Base-by-base conservation (phyloP, 495 filamentous ascomycete genomes). In the Lichina pygmaea region DNA sequence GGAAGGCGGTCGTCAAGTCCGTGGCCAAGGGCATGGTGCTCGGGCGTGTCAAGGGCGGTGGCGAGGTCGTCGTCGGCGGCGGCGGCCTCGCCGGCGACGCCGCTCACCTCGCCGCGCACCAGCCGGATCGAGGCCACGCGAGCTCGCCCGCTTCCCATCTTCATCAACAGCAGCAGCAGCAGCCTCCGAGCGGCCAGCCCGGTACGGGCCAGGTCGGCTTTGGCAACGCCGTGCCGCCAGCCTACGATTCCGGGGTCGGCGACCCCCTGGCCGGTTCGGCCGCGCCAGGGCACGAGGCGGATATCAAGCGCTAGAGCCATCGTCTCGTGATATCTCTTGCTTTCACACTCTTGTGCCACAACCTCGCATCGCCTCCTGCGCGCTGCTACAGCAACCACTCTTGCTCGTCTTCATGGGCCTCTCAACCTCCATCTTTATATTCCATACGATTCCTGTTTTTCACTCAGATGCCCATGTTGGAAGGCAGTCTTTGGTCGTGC, bases 1-100 rank as follows among this genome's bases (percentile, higher is more conserved):
- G 89, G 10, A 67, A 77, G 49, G 91, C 91, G 0, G 69, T 97
- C 44, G 71, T 97, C 49, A 97, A 91, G 64, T 69, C 66, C 3
- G 89, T 97, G 6, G 89, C 91, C 16, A 94, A 92, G 62, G 89
- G 91, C n/a, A 93, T 94, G 86, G 81, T 95, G 0, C 79, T 97
- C 13, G 89, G 89, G 12, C 73, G 72, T 42, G 86, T 93, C 51
- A 68, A 67, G 24, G 77, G 84, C 31, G 81, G 79, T 6, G 78
- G 86, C n/a, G 72, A 86, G 48, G 66, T 92, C 17, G 71, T 95
- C 7, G 80, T 94, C 39, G 83, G 86, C 12, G 24, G 24, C 4
- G 24, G 24, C 24, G 24, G 24, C 24, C 24, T 24, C 24, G 24
- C 24, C 24, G 73, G 72, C 39, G 81, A 78, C 11, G 78, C 82